Evolutionary conservation across 352 stramenopile species (phyloP).

Genomic region (Globisporangium yorkense): DNA sequence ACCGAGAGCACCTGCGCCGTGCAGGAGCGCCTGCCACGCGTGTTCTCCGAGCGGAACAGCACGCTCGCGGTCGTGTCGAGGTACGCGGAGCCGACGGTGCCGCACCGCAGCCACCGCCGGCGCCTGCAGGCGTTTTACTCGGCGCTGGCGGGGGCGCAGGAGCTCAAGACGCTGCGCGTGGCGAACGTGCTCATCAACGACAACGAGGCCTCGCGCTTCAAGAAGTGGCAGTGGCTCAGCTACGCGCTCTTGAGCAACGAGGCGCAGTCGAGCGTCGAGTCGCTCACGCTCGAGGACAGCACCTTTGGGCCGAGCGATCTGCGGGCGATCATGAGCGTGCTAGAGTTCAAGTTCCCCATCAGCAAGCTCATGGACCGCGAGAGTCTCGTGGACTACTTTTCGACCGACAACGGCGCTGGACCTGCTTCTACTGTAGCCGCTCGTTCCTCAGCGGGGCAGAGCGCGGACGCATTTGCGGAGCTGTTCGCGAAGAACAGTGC

Average conservation of each 20-base stretch:
- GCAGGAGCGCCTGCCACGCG: background rate
- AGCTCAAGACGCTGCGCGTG: background rate
- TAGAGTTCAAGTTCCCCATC: background rate
- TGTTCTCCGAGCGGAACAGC: background rate
- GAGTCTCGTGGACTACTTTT: background rate
- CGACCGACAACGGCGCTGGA: background rate
- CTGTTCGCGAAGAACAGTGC: background rate
- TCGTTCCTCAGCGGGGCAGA: background rate
- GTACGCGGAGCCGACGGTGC: background rate
- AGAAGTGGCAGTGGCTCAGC: slow-evolving; percentile 3
- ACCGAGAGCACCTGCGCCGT: background rate
- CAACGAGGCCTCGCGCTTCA: background rate
- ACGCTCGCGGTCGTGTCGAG: background rate
- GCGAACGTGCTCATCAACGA: background rate
- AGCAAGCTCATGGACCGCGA: background rate
- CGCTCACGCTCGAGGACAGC: background rate
- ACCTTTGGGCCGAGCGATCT: background rate
- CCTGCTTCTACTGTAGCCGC: background rate
- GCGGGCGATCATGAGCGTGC: slow-evolving; percentile 1
- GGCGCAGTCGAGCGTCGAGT: background rate
- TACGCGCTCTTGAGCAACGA: slow-evolving; percentile 1
- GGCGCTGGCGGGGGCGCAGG: background rate
- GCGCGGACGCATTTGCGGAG: background rate
- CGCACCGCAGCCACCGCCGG: background rate
- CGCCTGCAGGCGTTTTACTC: slow-evolving; percentile 1